These are phyloP conservation scores for Falciphora oryzae DNA, from an alignment of 2,329 filamentous ascomycete genomes.

Conservation along the genomic window DNA sequence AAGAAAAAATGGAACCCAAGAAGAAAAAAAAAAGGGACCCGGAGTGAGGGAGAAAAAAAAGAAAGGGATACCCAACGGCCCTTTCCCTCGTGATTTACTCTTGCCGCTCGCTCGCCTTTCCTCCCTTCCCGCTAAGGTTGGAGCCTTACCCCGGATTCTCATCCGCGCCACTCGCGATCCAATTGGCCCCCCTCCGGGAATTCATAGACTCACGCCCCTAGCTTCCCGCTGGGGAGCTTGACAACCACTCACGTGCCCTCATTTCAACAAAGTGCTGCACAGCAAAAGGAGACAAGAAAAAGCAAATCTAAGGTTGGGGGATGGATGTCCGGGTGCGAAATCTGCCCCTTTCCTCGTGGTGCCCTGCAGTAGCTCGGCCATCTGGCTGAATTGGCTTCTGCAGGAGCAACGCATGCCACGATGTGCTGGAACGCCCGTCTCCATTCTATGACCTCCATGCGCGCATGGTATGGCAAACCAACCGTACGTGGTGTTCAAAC, in stretches of 20 bases:
- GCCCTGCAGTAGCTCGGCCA: neutral
- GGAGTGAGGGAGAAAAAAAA: neutral
- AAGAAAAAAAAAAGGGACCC: neutral
- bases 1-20: too few relatives aligned
- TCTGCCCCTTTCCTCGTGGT: neutral
- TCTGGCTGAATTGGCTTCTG: too few relatives aligned
- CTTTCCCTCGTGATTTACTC: neutral
- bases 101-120: neutral
- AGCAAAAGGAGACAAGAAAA: neutral
- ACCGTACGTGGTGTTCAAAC: neutral
- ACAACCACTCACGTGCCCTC: neutral
- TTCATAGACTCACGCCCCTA: neutral
- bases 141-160: slow-evolving; percentile 1
- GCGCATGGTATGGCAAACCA: neutral
- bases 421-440: neutral
- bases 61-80: neutral
- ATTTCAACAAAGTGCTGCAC: neutral
- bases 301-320: neutral
- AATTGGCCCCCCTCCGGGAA: neutral
- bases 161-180: neutral
- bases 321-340: neutral
- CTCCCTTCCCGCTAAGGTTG: neutral
- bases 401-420: neutral
- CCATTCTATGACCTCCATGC: too few relatives aligned
- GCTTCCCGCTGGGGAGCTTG: neutral